Evolutionary conservation across 345 rosid species (phyloP).

Genomic region (Lepidium africanum): DNA sequence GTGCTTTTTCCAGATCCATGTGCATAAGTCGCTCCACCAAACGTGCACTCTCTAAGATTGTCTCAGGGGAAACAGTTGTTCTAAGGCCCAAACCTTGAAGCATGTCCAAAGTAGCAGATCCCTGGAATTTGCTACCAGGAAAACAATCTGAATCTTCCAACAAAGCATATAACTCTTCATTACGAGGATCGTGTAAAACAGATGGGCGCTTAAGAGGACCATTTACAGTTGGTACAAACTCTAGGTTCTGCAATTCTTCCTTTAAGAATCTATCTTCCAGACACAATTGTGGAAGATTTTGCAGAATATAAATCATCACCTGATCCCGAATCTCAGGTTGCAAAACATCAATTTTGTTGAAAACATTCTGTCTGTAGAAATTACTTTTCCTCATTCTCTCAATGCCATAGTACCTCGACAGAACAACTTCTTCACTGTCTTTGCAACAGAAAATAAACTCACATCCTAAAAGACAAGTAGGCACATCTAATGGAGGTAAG

Average conservation of each 20-base stretch:
- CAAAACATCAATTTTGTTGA: constrained; percentile 51
- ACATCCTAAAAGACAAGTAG: constrained; percentile 53
- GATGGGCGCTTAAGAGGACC: constrained; percentile 61
- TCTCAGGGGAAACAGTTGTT: constrained; percentile 73
- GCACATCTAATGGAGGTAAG: constrained; percentile 66
- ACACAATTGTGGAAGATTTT: constrained; percentile 76
- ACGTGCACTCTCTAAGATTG: constrained; percentile 72
- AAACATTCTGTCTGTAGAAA: constrained; percentile 67
- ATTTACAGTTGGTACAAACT: constrained; percentile 67
- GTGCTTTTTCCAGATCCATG: constrained; percentile 64
- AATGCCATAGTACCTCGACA: constrained; percentile 60
- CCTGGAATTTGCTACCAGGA: constrained; percentile 62
- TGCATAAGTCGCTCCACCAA: constrained; percentile 64
- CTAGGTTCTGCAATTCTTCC: constrained; percentile 64
- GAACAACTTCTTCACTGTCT: constrained; percentile 56
- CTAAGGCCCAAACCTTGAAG: constrained; percentile 81
- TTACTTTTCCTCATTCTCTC: constrained; percentile 69
- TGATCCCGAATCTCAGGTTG: constrained; percentile 65
- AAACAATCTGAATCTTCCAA: constrained; percentile 74
- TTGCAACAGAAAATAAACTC: constrained; percentile 55
- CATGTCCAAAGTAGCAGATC: constrained; percentile 66
- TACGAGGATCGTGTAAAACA: constrained; percentile 78
- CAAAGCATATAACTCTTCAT: constrained; percentile 75
- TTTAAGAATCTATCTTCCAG: constrained; percentile 60
- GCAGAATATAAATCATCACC: constrained; percentile 75